These are phyloP conservation scores for Paradendryphiella salina DNA, from an alignment of 2,329 filamentous ascomycete genomes.

Conservation along the genomic window DNA sequence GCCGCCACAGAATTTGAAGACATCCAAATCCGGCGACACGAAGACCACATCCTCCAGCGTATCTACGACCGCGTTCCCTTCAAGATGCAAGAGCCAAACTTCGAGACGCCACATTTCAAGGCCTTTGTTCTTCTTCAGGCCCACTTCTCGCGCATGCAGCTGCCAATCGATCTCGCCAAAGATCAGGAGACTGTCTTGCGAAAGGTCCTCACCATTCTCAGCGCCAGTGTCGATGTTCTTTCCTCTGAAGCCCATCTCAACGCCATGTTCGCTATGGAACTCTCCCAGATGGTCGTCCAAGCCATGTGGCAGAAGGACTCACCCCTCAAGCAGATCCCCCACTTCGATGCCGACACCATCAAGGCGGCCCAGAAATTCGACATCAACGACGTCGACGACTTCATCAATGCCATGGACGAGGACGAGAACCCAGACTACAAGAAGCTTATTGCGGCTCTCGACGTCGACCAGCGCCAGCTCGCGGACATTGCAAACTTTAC, in stretches of 20 bases:
- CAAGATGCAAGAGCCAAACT: constrained; percentile 85
- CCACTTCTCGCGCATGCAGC: constrained; percentile 95
- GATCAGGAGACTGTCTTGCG: constrained; percentile 87
- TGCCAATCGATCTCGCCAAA: constrained; percentile 92
- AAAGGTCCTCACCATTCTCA: constrained; percentile 84
- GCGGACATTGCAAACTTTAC: constrained; percentile 91
- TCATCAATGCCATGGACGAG: constrained; percentile 98
- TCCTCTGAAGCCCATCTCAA: constrained; percentile 96
- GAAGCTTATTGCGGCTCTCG: constrained; percentile 74
- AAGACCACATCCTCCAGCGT: constrained; percentile 81
- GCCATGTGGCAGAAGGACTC: constrained; percentile 99
- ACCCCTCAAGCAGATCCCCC: constrained; percentile 94
- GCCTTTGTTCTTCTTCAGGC: constrained; percentile 96
- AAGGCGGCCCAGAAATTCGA: constrained; percentile 78
- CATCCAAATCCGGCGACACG: constrained; percentile 91
- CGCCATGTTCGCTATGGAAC: constrained; percentile 97
- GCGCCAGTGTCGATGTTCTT: constrained; percentile 90
- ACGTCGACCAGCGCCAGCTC: constrained; percentile 78
- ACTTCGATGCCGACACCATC: constrained; percentile 83
- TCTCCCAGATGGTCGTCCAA: constrained; percentile 98
- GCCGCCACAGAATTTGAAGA: constrained; percentile 96
- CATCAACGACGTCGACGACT: constrained; percentile 93
- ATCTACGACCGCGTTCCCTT: constrained; percentile 95
- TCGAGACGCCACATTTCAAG: constrained; percentile 97
- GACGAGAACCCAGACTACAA: constrained; percentile 84